A percentile compares a stretch with the other conserved stretches of the same genome.
These are phyloP conservation scores for Hemileccinum hortonii DNA, from an alignment of 1,284 basidiomycete species.

Conservation along the genomic window DNA sequence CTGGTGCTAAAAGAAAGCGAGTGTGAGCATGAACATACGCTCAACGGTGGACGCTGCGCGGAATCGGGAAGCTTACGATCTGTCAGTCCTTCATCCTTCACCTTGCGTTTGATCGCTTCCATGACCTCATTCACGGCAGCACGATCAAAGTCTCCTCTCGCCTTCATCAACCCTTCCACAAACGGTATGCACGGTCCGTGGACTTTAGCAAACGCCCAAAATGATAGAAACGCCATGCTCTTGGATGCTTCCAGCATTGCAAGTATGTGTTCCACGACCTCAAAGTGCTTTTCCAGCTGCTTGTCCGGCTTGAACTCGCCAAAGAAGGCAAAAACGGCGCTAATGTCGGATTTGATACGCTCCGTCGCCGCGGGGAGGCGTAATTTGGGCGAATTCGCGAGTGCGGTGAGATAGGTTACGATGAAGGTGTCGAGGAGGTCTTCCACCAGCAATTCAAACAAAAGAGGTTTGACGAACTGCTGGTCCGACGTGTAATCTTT, in stretches of 20 bases:
- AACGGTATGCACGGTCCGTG: conserved; percentile 93
- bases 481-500: conserved; percentile 94
- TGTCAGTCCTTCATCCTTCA: conserved; percentile 79
- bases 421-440: conserved; percentile 93
- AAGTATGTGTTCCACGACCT: conserved; percentile 85
- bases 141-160: conserved; percentile 88
- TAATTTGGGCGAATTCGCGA: conserved; percentile 85
- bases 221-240: conserved; percentile 93
- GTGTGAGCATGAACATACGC: conserved; percentile 9
- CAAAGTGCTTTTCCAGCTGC: conserved; percentile 82
- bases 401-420: conserved; percentile 85
- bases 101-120: conserved; percentile 91
- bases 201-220: conserved; percentile 93
- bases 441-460: conserved; percentile 91
- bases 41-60: not conserved
- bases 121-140: conserved; percentile 87
- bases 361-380: conserved; percentile 84
- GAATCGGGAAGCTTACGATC: conserved; percentile 66
- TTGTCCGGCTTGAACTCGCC: conserved; percentile 73
- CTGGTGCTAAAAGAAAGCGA: conserved; percentile 49
- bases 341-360: conserved; percentile 81
- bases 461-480: conserved; percentile 84
- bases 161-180: conserved; percentile 87
- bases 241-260: conserved; percentile 87
- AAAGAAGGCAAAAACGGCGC: conserved; percentile 80